Conservation (phyloP, 768 basidiomycete species). For the Pholiota conissans region DNA sequence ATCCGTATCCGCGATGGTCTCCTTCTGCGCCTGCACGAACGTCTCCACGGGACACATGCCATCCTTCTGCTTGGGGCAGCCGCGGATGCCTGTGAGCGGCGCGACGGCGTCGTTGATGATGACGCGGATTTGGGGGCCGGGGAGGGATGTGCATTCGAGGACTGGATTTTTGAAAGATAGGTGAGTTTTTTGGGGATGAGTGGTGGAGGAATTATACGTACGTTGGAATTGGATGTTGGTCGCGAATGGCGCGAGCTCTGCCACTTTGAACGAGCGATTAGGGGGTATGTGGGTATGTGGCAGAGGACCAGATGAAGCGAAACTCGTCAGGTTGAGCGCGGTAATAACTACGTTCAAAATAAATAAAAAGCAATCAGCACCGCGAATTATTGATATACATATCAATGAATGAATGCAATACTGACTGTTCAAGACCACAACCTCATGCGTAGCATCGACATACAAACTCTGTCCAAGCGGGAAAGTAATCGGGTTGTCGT, state of each 20-base stretch:
- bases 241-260: slow-evolving; percentile 83
- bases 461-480: slow-evolving; percentile 73
- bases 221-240: slow-evolving; percentile 90
- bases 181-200: slow-evolving; percentile 14
- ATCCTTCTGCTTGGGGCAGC: slow-evolving; percentile 69
- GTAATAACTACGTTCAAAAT: slow-evolving; percentile 63
- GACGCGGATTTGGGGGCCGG: slow-evolving; percentile 68
- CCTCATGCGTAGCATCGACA: slow-evolving; percentile 90
- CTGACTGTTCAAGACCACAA: slow-evolving; percentile 84
- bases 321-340: slow-evolving; percentile 77
- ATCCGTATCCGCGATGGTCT: slow-evolving; percentile 64
- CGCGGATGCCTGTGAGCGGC: slow-evolving; percentile 74
- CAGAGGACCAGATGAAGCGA: slow-evolving; percentile 73
- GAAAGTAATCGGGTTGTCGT: slow-evolving; percentile 68
- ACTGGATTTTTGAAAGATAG: slow-evolving; percentile 40
- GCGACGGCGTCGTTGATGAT: slow-evolving; percentile 88
- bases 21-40: slow-evolving; percentile 71
- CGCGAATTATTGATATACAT: background rate
- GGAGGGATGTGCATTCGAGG: slow-evolving; percentile 53
- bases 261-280: slow-evolving; percentile 66
- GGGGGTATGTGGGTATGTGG: slow-evolving; percentile 70
- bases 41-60: slow-evolving; percentile 76
- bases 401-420: slow-evolving; percentile 20
- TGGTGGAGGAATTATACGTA: slow-evolving; percentile 32
- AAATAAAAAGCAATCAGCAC: background rate